These are phyloP conservation scores for Dactylellina cionopaga DNA, from an alignment of 2,329 filamentous ascomycete genomes.

Conservation along the genomic window DNA sequence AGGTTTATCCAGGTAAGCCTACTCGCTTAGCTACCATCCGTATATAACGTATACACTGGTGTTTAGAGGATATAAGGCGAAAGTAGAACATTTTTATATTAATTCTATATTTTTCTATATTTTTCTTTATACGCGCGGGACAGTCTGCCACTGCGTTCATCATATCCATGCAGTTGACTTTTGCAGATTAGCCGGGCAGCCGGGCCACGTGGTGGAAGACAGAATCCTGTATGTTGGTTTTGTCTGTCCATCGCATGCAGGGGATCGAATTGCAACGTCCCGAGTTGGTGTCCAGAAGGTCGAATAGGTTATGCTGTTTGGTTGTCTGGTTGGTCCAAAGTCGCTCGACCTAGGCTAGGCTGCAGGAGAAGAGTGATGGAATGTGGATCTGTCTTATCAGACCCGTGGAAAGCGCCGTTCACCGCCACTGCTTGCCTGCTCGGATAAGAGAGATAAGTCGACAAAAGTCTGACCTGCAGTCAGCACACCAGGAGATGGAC, in stretches of 20 bases:
- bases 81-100: background rate
- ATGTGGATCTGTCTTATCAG: no score
- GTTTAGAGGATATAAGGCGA: background rate
- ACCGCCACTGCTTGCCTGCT: background rate
- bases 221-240: constrained; percentile 39
- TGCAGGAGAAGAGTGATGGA: no score
- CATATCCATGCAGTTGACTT: constrained; percentile 42
- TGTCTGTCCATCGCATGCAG: constrained; percentile 37
- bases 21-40: background rate
- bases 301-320: no score
- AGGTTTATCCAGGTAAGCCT: constrained; percentile 35
- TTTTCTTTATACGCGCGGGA: no score
- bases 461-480: no score
- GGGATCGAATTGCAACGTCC: background rate
- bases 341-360: no score
- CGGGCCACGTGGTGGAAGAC: constrained; percentile 32
- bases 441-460: constrained; percentile 11
- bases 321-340: no score
- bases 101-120: no score
- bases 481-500: no score
- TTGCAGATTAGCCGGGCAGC: constrained; percentile 45
- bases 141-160: constrained; percentile 42
- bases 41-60: background rate
- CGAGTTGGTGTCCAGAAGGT: background rate
- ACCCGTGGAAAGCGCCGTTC: constrained; percentile 38